These are phyloP conservation scores for Geranium incanum DNA, from an alignment of 441 rosid genomes.

Conservation along the genomic window DNA sequence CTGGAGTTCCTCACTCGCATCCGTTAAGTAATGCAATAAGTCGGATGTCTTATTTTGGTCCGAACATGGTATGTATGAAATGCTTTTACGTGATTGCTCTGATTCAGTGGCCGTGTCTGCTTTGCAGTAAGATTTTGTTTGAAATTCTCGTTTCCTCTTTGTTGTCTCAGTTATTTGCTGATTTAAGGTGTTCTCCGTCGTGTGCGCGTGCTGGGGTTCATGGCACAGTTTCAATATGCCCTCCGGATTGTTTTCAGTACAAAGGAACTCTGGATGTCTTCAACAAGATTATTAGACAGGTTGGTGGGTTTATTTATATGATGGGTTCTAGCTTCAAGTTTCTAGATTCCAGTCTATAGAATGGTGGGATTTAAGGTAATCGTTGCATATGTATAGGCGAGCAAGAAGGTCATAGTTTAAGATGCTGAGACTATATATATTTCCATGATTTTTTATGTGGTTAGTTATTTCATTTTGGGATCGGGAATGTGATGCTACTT, in stretches of 20 bases:
- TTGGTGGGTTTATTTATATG: slow-evolving; percentile 21
- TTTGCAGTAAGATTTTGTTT: background rate
- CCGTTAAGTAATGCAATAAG: slow-evolving; percentile 64
- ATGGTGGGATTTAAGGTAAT: too few relatives aligned
- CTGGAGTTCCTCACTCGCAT: slow-evolving; percentile 79
- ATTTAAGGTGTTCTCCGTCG: slow-evolving; percentile 87
- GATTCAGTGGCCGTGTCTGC: too few relatives aligned
- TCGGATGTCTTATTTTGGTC: slow-evolving; percentile 86
- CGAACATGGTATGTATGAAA: slow-evolving; percentile 52
- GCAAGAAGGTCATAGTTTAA: too few relatives aligned
- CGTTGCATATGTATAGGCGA: too few relatives aligned
- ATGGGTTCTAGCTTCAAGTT: too few relatives aligned
- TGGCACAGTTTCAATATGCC: slow-evolving; percentile 93
- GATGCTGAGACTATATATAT: too few relatives aligned
- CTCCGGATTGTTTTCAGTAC: slow-evolving; percentile 97
- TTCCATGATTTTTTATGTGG: too few relatives aligned
- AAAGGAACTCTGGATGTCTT: slow-evolving; percentile 91
- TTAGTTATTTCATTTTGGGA: too few relatives aligned
- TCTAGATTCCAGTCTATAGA: too few relatives aligned
- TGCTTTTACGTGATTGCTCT: background rate
- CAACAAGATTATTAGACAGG: slow-evolving; percentile 88
- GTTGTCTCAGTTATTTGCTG: slow-evolving; percentile 72
- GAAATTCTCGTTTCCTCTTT: slow-evolving; percentile 3
- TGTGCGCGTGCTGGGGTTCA: slow-evolving; percentile 96
- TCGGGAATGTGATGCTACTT: background rate